phyloP scores from a whole-genome alignment of 2,329 filamentous ascomycete genomes.

The Metarhizium brunneum region DNA sequence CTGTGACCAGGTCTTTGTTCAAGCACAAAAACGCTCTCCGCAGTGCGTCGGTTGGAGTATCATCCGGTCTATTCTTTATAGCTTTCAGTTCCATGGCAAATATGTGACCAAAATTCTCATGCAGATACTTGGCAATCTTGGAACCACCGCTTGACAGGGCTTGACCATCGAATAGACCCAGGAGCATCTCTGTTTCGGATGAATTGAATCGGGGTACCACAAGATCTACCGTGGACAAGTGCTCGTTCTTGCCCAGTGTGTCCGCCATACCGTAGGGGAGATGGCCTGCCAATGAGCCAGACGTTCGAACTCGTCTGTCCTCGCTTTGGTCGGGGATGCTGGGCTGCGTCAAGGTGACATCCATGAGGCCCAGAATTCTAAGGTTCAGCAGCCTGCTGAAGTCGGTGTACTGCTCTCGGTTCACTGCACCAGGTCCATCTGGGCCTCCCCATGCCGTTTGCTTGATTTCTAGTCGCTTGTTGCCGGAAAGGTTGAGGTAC shows the following conservation, averaged over 20 bases:
- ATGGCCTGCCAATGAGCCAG: conserved; percentile 83
- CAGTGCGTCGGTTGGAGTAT: conserved; percentile 75
- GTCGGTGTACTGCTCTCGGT: conserved; percentile 65
- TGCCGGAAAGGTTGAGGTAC: conserved; percentile 92
- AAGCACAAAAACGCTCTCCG: conserved; percentile 77
- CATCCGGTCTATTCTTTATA: conserved; percentile 55
- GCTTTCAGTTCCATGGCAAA: conserved; percentile 75
- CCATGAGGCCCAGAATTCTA: conserved; percentile 88
- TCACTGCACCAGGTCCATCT: conserved; percentile 43
- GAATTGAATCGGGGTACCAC: conserved; percentile 88
- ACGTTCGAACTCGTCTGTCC: conserved; percentile 91
- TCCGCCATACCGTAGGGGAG: conserved; percentile 97
- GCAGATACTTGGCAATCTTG: conserved; percentile 90
- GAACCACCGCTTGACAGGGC: conserved; percentile 82
- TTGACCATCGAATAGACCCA: conserved; percentile 96
- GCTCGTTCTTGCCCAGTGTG: conserved; percentile 84
- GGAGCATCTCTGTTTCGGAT: conserved; percentile 77
- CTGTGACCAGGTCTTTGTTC: conserved; percentile 88
- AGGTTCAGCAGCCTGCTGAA: conserved; percentile 80
- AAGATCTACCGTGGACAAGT: conserved; percentile 90
- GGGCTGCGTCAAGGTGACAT: conserved; percentile 88
- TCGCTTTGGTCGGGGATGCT: conserved; percentile 93
- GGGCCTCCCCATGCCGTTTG: conserved; percentile 36
- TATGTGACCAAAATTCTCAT: conserved; percentile 86
- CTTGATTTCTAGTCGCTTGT: conserved; percentile 90